A percentile compares a stretch with the other conserved stretches of the same genome.
These are phyloP conservation scores for Tricholoma matsutake DNA, from an alignment of 768 basidiomycete genomes.

Conservation along the genomic window DNA sequence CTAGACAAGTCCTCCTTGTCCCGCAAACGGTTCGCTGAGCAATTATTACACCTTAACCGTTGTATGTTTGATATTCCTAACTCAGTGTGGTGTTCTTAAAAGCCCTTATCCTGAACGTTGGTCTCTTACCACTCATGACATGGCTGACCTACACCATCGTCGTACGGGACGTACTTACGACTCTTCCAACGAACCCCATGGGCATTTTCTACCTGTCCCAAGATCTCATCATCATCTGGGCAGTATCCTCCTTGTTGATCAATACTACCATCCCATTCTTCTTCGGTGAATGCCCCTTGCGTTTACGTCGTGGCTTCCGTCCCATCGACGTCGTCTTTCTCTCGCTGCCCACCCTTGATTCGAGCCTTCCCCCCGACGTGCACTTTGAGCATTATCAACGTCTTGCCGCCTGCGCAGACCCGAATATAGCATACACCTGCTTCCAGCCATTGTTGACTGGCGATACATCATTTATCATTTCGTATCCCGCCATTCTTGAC, in stretches of 20 bases:
- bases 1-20: conserved; percentile 25
- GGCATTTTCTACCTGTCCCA: conserved; percentile 25
- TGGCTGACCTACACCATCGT: conserved; percentile 17
- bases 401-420: conserved; percentile 24
- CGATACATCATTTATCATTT: conserved; percentile 28
- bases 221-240: conserved; percentile 23
- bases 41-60: not conserved
- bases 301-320: conserved; percentile 27
- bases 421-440: conserved; percentile 25
- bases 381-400: conserved; percentile 23
- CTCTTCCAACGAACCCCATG: conserved; percentile 16
- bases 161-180: conserved; percentile 15
- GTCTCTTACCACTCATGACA: conserved; percentile 18
- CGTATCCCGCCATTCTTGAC: conserved; percentile 28
- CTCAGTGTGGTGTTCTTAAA: conserved; percentile 23
- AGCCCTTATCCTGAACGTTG: conserved; percentile 24
- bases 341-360: conserved; percentile 16
- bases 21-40: conserved; percentile 18
- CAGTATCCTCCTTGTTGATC: conserved; percentile 23
- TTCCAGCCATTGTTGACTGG: conserved; percentile 27
- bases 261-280: conserved; percentile 32
- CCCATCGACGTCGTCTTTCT: conserved; percentile 29
- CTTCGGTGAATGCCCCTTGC: conserved; percentile 31
- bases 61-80: not conserved
- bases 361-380: conserved; percentile 11